Evolutionary conservation across 2,329 filamentous ascomycete genomes (phyloP).

Genomic region (Cladosporium austrohemisphaericum): DNA sequence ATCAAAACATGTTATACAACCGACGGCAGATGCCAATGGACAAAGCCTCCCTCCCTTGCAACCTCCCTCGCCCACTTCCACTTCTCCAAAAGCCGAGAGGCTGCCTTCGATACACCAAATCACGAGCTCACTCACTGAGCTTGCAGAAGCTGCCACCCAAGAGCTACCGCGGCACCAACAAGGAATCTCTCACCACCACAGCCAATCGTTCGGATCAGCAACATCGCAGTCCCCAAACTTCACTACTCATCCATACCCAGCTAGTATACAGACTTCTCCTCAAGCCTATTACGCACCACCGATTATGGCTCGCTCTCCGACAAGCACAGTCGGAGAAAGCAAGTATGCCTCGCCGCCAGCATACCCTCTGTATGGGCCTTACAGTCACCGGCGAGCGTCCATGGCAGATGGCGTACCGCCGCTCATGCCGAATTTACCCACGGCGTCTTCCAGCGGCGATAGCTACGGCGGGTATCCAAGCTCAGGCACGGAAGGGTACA

Average conservation of each 20-base stretch:
- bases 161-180: slow-evolving; percentile 21
- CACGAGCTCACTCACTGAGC: slow-evolving; percentile 23
- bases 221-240: slow-evolving; percentile 28
- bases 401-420: slow-evolving; percentile 18
- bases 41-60: slow-evolving; percentile 26
- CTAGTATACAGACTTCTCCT: slow-evolving; percentile 28
- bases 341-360: slow-evolving; percentile 26
- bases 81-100: slow-evolving; percentile 25
- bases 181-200: slow-evolving; percentile 24
- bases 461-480: slow-evolving; percentile 27
- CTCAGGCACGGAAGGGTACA: slow-evolving; percentile 32
- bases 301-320: slow-evolving; percentile 24
- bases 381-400: slow-evolving; percentile 23
- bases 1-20: slow-evolving; percentile 8
- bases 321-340: slow-evolving; percentile 24
- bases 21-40: slow-evolving; percentile 16
- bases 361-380: slow-evolving; percentile 14
- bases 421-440: slow-evolving; percentile 23
- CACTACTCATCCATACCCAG: slow-evolving; percentile 22
- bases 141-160: slow-evolving; percentile 28
- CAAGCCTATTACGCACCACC: slow-evolving; percentile 19
- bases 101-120: slow-evolving; percentile 33
- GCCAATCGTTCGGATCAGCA: slow-evolving; percentile 29
- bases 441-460: slow-evolving; percentile 30
- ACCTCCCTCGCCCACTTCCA: slow-evolving; percentile 19